Conservation (phyloP, 495 filamentous ascomycete species). For the Choiromyces venosus region DNA sequence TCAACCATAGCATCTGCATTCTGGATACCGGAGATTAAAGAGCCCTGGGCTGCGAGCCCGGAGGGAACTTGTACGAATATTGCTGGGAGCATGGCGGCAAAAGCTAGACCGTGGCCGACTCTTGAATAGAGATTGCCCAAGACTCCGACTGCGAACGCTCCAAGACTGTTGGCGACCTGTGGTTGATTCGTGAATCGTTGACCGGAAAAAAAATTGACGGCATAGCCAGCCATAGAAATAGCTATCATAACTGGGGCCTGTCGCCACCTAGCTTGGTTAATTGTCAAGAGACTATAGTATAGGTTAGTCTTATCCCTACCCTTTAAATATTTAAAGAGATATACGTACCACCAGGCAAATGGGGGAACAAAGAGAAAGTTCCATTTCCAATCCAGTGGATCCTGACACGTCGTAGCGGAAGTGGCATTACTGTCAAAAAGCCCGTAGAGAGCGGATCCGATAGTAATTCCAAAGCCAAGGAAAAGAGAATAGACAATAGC, state of each 20-base stretch:
- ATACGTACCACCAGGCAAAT: constrained; percentile 56
- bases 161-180: constrained; percentile 77
- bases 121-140: constrained; percentile 84
- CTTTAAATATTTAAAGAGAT: background rate
- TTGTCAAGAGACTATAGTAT: constrained; percentile 60
- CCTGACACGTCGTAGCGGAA: constrained; percentile 59
- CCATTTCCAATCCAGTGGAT: constrained; percentile 58
- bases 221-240: constrained; percentile 78
- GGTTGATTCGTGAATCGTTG: constrained; percentile 67
- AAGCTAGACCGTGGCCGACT: constrained; percentile 69
- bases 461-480: constrained; percentile 94
- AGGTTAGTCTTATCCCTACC: background rate
- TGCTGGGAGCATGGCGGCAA: constrained; percentile 80
- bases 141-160: constrained; percentile 79
- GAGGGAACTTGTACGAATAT: constrained; percentile 94
- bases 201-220: constrained; percentile 76
- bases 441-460: constrained; percentile 85
- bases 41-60: constrained; percentile 78
- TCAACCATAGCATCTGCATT: constrained; percentile 72
- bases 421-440: constrained; percentile 74
- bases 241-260: constrained; percentile 80
- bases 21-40: constrained; percentile 75
- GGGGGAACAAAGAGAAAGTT: constrained; percentile 68
- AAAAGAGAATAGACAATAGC: constrained; percentile 93
- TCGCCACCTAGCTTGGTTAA: constrained; percentile 87